Base-by-base conservation (phyloP, 2,329 filamentous ascomycete genomes). In the Akanthomyces lecanii region DNA sequence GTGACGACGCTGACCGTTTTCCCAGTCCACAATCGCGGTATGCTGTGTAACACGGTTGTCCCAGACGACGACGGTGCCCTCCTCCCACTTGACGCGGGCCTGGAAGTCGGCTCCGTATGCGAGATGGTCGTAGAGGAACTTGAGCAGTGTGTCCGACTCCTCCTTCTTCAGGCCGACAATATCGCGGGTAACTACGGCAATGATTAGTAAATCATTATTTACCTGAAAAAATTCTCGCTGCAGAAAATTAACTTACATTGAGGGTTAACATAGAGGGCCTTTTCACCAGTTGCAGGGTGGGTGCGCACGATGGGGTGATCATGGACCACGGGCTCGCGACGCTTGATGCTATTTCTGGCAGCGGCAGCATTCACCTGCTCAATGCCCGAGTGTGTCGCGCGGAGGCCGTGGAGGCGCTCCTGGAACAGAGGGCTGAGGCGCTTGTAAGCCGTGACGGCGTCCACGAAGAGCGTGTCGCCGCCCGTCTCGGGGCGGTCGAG, bases 91-190 rank as follows among this genome's bases (percentile, higher is more conserved):
- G 47, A 94, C 81, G 30, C 86, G 79, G 5, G 83, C 86, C 68
- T 89, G 85, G 52, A 86, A 75, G 71, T 90, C 88, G 52, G 87
- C 85, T 52, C 76, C 76, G 18, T 70, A 70, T 1, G 73, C 72
- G 36, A 79, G 75, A 63, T 79, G 77, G 71, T 75, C 73, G 66
- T 76, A 90, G 5, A 91, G 77, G 72, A 91, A 87, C 68, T 89
- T 85, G 50, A 91, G 79, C 8, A 90, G 77, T 57, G 80, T 81
- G 66, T 93, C 90, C 5, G 86, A 89, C 73, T 94, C 91, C 71
- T 94, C 90, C 70, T 90, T 89, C 76, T 94, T 93, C 70, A 87
- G 85, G 11, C 90, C 90, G 1, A 92, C 83, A 63, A 94, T 92
- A 45, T 85, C 81, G 45, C 89, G 85, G 5, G 89, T 92, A 77